Percentiles rank a stretch among this genome's conserved stretches.
These are phyloP conservation scores for Wakefieldia striispora DNA, from an alignment of 768 basidiomycete genomes.

Conservation along the genomic window DNA sequence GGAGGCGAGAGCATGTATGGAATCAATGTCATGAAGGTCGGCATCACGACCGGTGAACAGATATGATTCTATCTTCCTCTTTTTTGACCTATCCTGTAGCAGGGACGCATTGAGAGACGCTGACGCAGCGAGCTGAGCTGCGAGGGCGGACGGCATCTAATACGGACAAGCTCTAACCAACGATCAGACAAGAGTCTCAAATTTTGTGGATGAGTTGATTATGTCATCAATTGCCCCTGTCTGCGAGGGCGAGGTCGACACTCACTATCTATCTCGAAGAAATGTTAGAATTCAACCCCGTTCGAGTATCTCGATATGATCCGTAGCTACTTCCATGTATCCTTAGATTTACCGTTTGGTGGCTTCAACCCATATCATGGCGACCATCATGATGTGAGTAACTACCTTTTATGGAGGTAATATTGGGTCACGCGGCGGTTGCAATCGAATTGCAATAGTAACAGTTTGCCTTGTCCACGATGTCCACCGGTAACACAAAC, in stretches of 20 bases:
- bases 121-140: slow-evolving; percentile 74
- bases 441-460: too few relatives aligned
- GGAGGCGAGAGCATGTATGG: slow-evolving; percentile 75
- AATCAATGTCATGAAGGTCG: slow-evolving; percentile 82
- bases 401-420: too few relatives aligned
- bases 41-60: slow-evolving; percentile 84
- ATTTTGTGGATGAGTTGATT: not conserved
- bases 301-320: too few relatives aligned
- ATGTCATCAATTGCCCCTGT: slow-evolving; percentile 9
- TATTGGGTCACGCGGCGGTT: too few relatives aligned
- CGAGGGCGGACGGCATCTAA: slow-evolving; percentile 67
- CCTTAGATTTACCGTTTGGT: too few relatives aligned
- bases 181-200: not conserved
- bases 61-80: slow-evolving; percentile 74
- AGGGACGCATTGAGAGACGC: slow-evolving; percentile 77
- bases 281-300: too few relatives aligned
- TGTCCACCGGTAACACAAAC: too few relatives aligned
- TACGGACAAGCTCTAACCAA: not conserved
- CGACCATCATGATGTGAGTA: too few relatives aligned
- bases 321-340: not conserved
- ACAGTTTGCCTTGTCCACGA: too few relatives aligned
- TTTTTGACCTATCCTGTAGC: slow-evolving; percentile 58
- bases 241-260: too few relatives aligned
- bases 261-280: not conserved
- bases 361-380: too few relatives aligned